phyloP scores from a whole-genome alignment of 768 basidiomycete species.

The Lentinula detonsa region DNA sequence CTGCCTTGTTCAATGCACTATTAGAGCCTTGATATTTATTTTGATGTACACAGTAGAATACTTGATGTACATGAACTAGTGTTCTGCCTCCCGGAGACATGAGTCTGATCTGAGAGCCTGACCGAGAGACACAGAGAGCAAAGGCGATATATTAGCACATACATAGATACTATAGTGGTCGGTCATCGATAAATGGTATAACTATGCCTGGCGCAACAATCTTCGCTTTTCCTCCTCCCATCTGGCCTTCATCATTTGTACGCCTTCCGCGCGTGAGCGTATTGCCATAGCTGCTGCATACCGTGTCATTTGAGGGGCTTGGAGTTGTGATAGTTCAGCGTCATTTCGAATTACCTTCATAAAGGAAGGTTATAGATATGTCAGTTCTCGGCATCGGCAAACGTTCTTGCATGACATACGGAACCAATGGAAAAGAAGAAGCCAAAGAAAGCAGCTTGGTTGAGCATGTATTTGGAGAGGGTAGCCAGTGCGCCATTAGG shows the following conservation, averaged over 20 bases:
- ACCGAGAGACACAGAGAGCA: not conserved
- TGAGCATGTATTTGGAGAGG: conserved; percentile 96
- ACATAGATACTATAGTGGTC: not conserved
- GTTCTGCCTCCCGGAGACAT: too few species aligned
- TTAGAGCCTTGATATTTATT: too few species aligned
- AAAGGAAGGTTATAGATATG: not conserved
- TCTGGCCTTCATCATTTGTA: conserved; percentile 62
- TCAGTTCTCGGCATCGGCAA: conserved; percentile 4
- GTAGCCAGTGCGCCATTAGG: conserved; percentile 87
- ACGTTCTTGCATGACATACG: conserved; percentile 35
- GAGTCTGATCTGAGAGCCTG: too few species aligned
- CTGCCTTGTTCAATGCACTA: too few species aligned
- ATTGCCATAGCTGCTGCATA: conserved; percentile 43
- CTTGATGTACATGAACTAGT: too few species aligned
- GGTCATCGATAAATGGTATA: not conserved
- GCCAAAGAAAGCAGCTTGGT: conserved; percentile 93
- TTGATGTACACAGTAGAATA: too few species aligned
- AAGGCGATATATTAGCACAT: not conserved
- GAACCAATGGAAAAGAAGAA: conserved; percentile 97
- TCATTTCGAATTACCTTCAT: conserved; percentile 87
- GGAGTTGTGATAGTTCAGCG: conserved; percentile 46
- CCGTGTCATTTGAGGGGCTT: conserved; percentile 59
- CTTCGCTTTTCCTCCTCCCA: conserved; percentile 43
- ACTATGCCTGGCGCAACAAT: not conserved
- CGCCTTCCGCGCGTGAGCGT: conserved; percentile 62